Evolutionary conservation across 1,139 yeast genomes (phyloP), one percentile per base, ranked within the genome.

Genomic region (Saccharomyces hybrid): DNA sequence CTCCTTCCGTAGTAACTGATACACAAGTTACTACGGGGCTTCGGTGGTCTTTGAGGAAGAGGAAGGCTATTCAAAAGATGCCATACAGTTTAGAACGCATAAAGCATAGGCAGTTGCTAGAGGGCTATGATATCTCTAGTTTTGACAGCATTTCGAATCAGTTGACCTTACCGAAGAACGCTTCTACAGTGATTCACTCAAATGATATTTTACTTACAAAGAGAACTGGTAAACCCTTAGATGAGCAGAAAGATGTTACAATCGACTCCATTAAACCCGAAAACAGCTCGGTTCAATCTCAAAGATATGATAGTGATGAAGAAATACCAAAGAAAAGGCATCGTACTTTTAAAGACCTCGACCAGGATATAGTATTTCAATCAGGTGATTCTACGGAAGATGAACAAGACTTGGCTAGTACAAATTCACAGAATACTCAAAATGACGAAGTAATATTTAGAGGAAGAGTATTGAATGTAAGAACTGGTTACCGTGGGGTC

Each of bases 31-130:
- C 44, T 8, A 16, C 44, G 9, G 44, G 44, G n/a, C 25, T 19
- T 19, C 23, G 57, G 38, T 53, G 67, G 55, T 56, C 60, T 11
- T 47, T 67, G 16, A 56, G 71, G 38, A 62, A 65, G 53, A 60
- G 72, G 42, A 68, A 60, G 32, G 71, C 71, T 1, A 67, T 68
- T 14, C 71, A 69, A 52, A 66, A 62, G 52, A 62, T 65, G 62
- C 71, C 71, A 2, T 69, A 69, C 50, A 69, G 70, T 56, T 52
- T 69, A 41, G 72, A 69, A 46, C 60, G 70, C 46, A 57, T 69
- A 25, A 65, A 59, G 51, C 70, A 69, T 52, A 61, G 61, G 47
- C 68, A 67, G 38, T 51, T 63, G 13, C 42, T 69, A 46, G 60
- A 65, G 54, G 72, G 72, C 0, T 62, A 57, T 52, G 70, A 66